Base-by-base conservation (phyloP, 257 asterid species). In the Solanum piurae region DNA sequence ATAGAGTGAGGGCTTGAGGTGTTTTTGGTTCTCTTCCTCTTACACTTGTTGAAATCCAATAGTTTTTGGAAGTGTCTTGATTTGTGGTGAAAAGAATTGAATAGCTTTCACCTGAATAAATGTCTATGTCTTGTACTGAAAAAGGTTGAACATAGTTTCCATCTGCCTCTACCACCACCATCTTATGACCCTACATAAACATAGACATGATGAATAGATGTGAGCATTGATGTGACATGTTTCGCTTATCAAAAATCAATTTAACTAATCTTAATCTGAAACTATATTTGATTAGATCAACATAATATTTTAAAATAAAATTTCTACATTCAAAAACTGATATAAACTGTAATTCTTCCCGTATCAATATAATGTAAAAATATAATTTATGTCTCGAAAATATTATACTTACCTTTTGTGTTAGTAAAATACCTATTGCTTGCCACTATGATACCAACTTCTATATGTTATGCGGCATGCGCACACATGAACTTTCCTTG, bases 21-120 rank as follows among this genome's bases (percentile, higher is more conserved):
- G 99, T 96, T 7, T 89, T 89, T 36, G 98, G 98, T 83, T 92
- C 88, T 83, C 99, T 89, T 36, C 98, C 98, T 90, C 98, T 85
- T 11, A 95, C 99, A 76, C 86, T 86, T 3, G 88, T 11, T 27
- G 99, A 93, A 34, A 93, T 88, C 95, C 95, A 96, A 62, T 96
- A 95, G 88, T 95, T 95, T 20, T 89, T 86, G 71, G 92, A 27
- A 58, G 96, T 94, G 72, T 93, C 58, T 88, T 94, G 95, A 74
- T 94, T 89, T 3, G 98, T 92, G 12, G 92, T 93, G 89, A 95
- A 91, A 7, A 96, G 91, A 40, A 94, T 88, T 10, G 98, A 96
- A 31, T 96, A 96, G 90, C 95, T 95, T 88, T 95, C 98, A 14
- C 99, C 98, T 0, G 99, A 96, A 92, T 96, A 93, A 29, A 96